Conservation (phyloP, 1,284 basidiomycete species). For the Puccinia coronata region DNA sequence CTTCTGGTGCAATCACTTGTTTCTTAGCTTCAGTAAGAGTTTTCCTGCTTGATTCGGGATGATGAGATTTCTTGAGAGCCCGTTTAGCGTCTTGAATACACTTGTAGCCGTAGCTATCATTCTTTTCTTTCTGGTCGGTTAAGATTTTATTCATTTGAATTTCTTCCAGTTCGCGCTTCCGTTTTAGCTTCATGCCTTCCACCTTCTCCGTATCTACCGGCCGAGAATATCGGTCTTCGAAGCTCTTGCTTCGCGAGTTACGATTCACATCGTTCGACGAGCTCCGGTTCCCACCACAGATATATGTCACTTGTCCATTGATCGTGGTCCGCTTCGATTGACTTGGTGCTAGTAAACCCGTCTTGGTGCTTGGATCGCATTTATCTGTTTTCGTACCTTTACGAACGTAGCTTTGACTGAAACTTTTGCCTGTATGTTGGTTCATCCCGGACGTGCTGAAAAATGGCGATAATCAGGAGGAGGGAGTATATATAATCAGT, state of each 20-base stretch:
- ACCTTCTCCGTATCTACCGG: slow-evolving; percentile 34
- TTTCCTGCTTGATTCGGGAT: neutral
- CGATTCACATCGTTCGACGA: too few species aligned
- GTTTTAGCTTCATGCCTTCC: slow-evolving; percentile 24
- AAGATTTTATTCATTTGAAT: slow-evolving; percentile 28
- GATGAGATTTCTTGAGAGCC: neutral
- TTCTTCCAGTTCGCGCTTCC: slow-evolving; percentile 37
- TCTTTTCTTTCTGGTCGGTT: slow-evolving; percentile 13
- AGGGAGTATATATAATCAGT: neutral
- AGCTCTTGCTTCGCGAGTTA: neutral
- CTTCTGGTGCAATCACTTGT: neutral
- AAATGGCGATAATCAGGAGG: neutral
- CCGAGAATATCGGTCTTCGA: slow-evolving; percentile 19
- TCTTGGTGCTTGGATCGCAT: slow-evolving; percentile 36
- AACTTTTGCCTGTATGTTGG: slow-evolving; percentile 33
- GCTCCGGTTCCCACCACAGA: slow-evolving; percentile 7
- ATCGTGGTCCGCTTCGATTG: slow-evolving; percentile 17
- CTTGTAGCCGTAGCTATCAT: slow-evolving; percentile 17
- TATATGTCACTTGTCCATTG: slow-evolving; percentile 41
- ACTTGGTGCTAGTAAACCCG: slow-evolving; percentile 21
- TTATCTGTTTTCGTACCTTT: slow-evolving; percentile 18
- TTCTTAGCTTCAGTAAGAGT: neutral
- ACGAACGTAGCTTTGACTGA: neutral
- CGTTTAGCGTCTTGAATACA: slow-evolving; percentile 31
- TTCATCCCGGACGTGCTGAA: slow-evolving; percentile 46